Evolutionary conservation across 331 rosid species (phyloP).

Genomic region (Dryas integrifolia): DNA sequence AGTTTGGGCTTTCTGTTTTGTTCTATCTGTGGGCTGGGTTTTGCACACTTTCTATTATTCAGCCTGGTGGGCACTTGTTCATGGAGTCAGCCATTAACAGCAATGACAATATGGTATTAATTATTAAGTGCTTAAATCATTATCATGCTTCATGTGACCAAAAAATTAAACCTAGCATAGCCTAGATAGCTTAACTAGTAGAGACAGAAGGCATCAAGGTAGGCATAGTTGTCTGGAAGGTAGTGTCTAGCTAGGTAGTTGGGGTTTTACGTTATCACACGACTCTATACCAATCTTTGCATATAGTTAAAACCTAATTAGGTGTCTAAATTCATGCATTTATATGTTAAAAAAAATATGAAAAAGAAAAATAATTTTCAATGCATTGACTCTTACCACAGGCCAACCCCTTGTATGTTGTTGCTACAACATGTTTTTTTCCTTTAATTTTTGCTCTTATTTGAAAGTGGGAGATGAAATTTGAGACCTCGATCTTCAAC

Average conservation of each 20-base stretch:
- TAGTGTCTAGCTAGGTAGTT: conserved; percentile 1
- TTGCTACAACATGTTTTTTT: neutral
- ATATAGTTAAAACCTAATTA: neutral
- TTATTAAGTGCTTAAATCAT: neutral
- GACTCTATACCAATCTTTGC: neutral
- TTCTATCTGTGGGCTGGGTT: no score
- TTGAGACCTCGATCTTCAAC: no score
- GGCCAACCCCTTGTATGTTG: no score
- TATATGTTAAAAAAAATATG: neutral
- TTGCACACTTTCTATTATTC: no score
- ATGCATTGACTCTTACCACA: neutral
- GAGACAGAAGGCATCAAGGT: conserved; percentile 6
- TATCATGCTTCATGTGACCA: neutral
- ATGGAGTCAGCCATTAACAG: no score
- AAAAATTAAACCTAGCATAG: neutral
- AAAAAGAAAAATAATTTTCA: neutral
- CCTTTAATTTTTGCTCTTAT: no score
- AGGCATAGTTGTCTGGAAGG: conserved; percentile 6
- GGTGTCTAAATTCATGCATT: neutral
- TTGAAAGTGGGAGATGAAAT: no score
- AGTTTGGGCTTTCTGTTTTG: no score
- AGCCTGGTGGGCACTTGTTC: no score
- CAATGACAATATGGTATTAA: neutral
- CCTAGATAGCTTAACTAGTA: neutral
- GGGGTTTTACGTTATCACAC: neutral